These are phyloP conservation scores for Herpetomonas samuelpessoai DNA, from an alignment of 208 protist species.

Conservation along the genomic window DNA sequence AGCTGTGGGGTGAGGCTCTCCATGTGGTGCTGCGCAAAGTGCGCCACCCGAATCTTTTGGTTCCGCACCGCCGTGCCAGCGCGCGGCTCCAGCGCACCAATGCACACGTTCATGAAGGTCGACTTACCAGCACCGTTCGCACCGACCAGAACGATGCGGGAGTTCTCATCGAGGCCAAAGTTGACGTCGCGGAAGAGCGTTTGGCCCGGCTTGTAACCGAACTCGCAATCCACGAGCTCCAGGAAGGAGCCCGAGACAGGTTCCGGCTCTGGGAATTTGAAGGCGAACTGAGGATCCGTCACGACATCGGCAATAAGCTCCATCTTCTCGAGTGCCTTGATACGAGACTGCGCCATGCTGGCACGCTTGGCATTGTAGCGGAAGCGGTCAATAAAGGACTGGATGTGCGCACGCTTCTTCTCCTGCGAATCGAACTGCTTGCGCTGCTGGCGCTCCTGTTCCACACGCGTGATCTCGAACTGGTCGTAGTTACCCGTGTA, in stretches of 20 bases:
- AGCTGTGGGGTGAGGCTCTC: constrained; percentile 89
- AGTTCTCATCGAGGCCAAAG: constrained; percentile 86
- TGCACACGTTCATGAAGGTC: constrained; percentile 93
- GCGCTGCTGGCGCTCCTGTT: constrained; percentile 86
- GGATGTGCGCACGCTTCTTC: constrained; percentile 89
- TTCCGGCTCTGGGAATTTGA: constrained; percentile 90
- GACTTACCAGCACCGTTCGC: constrained; percentile 94
- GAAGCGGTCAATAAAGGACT: constrained; percentile 95
- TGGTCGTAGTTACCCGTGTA: constrained; percentile 95
- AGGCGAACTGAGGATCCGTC: constrained; percentile 88
- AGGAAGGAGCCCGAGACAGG: constrained; percentile 73
- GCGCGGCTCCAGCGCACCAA: constrained; percentile 79
- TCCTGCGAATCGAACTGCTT: constrained; percentile 90
- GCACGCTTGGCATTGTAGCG: constrained; percentile 89
- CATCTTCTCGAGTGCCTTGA: constrained; percentile 94
- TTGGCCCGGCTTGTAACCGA: constrained; percentile 85
- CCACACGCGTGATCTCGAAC: constrained; percentile 89
- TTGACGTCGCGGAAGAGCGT: constrained; percentile 92
- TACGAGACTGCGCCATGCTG: constrained; percentile 93
- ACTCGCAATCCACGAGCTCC: constrained; percentile 90
- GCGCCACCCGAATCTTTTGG: constrained; percentile 80
- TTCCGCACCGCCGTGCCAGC: constrained; percentile 81
- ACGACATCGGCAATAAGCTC: constrained; percentile 83
- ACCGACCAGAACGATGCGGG: constrained; percentile 89
- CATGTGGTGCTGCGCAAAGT: constrained; percentile 95